Evolutionary conservation across 2,329 filamentous ascomycete genomes (phyloP), one percentile per base, ranked within the genome.

Genomic region (Neofusicoccum ribis): DNA sequence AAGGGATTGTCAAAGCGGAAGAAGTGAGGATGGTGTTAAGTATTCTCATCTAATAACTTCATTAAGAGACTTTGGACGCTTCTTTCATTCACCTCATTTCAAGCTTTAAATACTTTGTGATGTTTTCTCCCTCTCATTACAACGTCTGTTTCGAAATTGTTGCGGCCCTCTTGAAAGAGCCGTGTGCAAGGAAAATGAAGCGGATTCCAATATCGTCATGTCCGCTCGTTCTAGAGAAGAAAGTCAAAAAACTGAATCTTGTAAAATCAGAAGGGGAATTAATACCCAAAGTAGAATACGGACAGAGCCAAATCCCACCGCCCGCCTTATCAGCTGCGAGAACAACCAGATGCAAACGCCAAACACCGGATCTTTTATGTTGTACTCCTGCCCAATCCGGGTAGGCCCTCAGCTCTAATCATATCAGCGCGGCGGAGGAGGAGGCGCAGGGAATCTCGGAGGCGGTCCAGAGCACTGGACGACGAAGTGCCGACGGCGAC

Each of bases 1-100:
- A 83, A 70, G 62, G 76, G 77, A 2, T 73, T 78, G 72, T 27
- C 59, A 17, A 69, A 69, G 67, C 39, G 37, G 34, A 59, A 49
- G 51, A 60, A 66, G 11, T 58, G 17, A 50, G 44, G 20, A 17
- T 7, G 1, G 27, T n/a, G 6, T 37, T 36, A 36, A 37, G 39
- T 54, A 31, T 37, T 23, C 23, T 23, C 23, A 31, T 27, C 9
- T 49, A 51, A 14, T 51, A 3, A 51, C 8, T n/a, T 14, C 12
- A 11, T 17, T n/a, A 15, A 27, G 27, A 36, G 14, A 23, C 9
- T 2, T 36, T 36, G 12, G 27, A 49, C 12, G 17, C 8, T 15
- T 49, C 20, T 49, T 27, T 27, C 46, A 49, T 31, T 49, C 9
- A 8, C 17, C 9, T 49, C 5, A 49, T 49, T 49, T 2, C 46